A percentile compares a stretch with the other conserved stretches of the same genome.
phyloP scores from a whole-genome alignment of 805 yeast species.

The Candida lessepsii region DNA sequence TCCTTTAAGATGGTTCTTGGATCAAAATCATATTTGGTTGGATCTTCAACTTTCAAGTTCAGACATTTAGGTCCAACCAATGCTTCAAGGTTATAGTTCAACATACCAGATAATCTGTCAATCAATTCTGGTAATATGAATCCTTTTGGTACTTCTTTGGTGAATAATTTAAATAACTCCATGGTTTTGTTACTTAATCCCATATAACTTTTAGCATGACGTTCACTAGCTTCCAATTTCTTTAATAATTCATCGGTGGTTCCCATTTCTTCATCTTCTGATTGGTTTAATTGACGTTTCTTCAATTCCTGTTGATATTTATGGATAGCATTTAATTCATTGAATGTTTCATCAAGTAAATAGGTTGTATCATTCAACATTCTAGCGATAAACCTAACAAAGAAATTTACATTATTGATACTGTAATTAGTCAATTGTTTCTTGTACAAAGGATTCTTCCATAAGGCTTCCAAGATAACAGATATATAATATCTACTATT shows the following conservation, averaged over 20 bases:
- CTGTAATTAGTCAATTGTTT: constrained; percentile 69
- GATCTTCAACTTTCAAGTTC: constrained; percentile 79
- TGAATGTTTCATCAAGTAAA: constrained; percentile 84
- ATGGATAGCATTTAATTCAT: constrained; percentile 76
- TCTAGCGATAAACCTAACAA: constrained; percentile 88
- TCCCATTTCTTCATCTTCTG: constrained; percentile 42
- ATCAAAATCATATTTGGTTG: constrained; percentile 78
- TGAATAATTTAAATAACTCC: constrained; percentile 73
- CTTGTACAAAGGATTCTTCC: constrained; percentile 72
- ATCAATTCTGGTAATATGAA: constrained; percentile 88
- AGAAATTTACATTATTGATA: constrained; percentile 70
- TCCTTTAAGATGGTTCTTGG: constrained; percentile 71
- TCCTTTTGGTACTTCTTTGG: constrained; percentile 81
- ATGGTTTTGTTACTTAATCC: constrained; percentile 82
- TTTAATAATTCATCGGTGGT: constrained; percentile 59
- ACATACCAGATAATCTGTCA: constrained; percentile 92
- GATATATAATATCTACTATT: constrained; percentile 87
- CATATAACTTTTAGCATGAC: constrained; percentile 77
- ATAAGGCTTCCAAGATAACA: constrained; percentile 74
- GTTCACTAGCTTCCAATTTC: constrained; percentile 62
- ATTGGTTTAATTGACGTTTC: constrained; percentile 39
- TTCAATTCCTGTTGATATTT: constrained; percentile 64
- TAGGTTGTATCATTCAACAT: constrained; percentile 94
- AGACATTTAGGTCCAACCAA: constrained; percentile 94
- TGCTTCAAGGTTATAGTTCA: constrained; percentile 87